Base-by-base conservation (phyloP, 2,329 filamentous ascomycete genomes). In the Pezicula radicicola region DNA sequence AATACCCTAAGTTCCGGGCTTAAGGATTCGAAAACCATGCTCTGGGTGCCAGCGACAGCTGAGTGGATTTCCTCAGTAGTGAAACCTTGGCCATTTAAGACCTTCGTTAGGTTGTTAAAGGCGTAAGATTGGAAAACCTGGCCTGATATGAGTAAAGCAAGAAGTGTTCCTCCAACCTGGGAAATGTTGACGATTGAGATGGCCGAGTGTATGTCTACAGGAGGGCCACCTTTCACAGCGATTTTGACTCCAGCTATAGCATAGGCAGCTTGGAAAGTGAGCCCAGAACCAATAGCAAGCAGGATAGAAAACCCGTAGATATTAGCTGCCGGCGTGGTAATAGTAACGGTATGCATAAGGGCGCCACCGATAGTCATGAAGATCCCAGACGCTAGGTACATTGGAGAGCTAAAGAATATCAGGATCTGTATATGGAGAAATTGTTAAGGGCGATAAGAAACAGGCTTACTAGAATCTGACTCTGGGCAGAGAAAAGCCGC, bases 261-360 rank as follows among this genome's bases (percentile, higher is more conserved):
- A 28, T 58, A 56, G 21, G 36, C 47, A 3, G 39, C 39, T 43
- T 58, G 54, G 15, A 51, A 50, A 27, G 30, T 61, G 6, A 62
- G 63, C 54, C 72, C 73, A 2, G 64, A 62, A 0, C 73, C 73
- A 6, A 70, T 52, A 2, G 68, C 74, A 0, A 75, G 53, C 0
- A 77, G 55, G 9, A 74, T 60, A 1, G 55, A 60, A 51, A 64
- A 66, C 1, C 68, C 69, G 50, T 71, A 70, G 1, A 70, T 63
- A 13, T 58, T 49, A 3, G 56, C 56, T 3, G 53, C 56, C 4
- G 52, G 47, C 1, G 68, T 65, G 4, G 46, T 43, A 0, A 53
- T 46, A 3, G 55, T 53, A 25, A 70, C 57, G 18, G 65, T 63
- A 42, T 60, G 58, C 54, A 66, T 58, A 9, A 60, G 54, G 3